A percentile compares a stretch with the other conserved stretches of the same genome.
Conservation (phyloP, 495 filamentous ascomycete genomes). For the Hypoxylon subgilvum region DNA sequence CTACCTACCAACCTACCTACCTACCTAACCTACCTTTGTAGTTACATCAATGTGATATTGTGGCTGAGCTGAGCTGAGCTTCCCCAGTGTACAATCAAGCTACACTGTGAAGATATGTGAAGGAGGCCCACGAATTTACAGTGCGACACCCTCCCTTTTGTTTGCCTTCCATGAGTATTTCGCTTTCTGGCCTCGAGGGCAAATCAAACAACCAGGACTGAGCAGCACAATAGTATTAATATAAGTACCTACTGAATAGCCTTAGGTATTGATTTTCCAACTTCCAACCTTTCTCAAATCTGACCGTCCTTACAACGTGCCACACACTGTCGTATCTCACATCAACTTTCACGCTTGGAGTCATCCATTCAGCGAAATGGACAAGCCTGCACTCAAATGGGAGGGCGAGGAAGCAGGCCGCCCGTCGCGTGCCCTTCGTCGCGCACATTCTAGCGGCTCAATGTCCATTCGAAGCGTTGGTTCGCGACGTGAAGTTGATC, state of each 20-base stretch:
- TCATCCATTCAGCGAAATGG: conserved; percentile 13
- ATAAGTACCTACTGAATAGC: no score
- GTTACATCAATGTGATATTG: conserved; percentile 25
- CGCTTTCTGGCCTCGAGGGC: not conserved
- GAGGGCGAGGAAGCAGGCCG: conserved; percentile 36
- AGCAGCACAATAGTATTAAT: not conserved
- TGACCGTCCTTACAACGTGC: not conserved
- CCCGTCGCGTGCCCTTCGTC: conserved; percentile 29
- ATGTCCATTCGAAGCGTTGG: conserved; percentile 48
- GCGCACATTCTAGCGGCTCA: conserved; percentile 43
- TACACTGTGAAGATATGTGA: conserved; percentile 24
- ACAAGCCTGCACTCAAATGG: conserved; percentile 44
- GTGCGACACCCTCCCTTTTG: conserved; percentile 36
- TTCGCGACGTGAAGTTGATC: conserved; percentile 50
- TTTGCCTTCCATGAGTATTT: not conserved
- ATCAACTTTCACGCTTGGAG: conserved; percentile 2
- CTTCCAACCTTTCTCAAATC: not conserved
- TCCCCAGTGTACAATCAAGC: conserved; percentile 19
- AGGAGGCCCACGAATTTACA: conserved; percentile 20
- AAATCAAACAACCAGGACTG: not conserved
- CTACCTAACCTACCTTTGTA: not conserved
- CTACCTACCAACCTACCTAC: not conserved
- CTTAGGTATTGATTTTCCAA: not conserved
- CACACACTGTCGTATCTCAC: not conserved
- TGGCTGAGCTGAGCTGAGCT: conserved; percentile 14